These are phyloP conservation scores for Myochromella boudieri DNA, from an alignment of 768 basidiomycete genomes.

Conservation along the genomic window DNA sequence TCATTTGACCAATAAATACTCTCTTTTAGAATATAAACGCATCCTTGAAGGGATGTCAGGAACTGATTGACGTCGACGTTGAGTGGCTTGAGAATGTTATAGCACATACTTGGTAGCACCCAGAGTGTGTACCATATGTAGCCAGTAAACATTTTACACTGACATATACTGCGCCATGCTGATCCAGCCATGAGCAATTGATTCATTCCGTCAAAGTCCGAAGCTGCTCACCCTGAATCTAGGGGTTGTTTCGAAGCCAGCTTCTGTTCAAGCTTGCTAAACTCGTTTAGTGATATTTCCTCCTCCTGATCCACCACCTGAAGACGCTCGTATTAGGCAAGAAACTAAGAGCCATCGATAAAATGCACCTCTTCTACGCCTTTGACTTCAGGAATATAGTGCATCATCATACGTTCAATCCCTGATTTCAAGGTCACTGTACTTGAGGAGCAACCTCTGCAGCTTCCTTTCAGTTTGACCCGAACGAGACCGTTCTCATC, in stretches of 20 bases:
- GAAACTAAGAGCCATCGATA: neutral
- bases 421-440: slow-evolving; percentile 95
- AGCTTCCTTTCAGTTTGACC: slow-evolving; percentile 95
- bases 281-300: slow-evolving; percentile 81
- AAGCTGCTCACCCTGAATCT: slow-evolving; percentile 41
- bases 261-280: slow-evolving; percentile 80
- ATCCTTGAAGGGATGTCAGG: too few species aligned
- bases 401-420: slow-evolving; percentile 98
- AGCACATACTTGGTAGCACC: too few species aligned
- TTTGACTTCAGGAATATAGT: slow-evolving; percentile 96
- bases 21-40: too few species aligned
- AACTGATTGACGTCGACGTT: too few species aligned
- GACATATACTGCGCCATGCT: slow-evolving; percentile 89
- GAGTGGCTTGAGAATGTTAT: too few species aligned
- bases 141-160: too few species aligned
- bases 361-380: slow-evolving; percentile 78
- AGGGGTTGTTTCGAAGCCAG: slow-evolving; percentile 45
- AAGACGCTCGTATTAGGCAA: slow-evolving; percentile 4
- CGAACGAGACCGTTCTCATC: slow-evolving; percentile 77
- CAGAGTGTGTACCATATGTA: too few species aligned
- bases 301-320: slow-evolving; percentile 93
- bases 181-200: neutral
- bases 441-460: slow-evolving; percentile 92
- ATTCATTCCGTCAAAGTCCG: neutral
- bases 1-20: too few species aligned